Evolutionary conservation across 1,284 basidiomycete species (phyloP).

Genomic region (Amylostereum areolatum): DNA sequence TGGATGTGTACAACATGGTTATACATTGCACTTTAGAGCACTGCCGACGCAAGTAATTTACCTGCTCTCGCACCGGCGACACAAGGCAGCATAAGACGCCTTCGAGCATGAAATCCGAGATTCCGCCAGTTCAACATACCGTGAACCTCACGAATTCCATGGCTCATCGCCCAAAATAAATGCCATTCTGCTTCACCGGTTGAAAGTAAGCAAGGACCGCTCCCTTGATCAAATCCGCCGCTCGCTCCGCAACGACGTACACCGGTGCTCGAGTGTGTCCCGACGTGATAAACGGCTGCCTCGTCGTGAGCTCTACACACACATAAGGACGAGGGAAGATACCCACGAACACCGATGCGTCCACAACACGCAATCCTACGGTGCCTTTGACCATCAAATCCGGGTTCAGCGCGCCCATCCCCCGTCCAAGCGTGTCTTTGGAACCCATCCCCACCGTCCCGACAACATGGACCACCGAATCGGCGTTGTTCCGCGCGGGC

Average conservation of each 20-base stretch:
- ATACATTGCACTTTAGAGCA: no score
- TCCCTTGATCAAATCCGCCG: background rate
- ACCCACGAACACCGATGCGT: slow-evolving; percentile 18
- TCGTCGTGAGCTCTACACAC: background rate
- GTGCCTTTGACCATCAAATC: slow-evolving; percentile 48
- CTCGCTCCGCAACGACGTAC: slow-evolving; percentile 14
- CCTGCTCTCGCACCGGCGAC: no score
- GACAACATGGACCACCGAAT: slow-evolving; percentile 21
- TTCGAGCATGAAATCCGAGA: no score
- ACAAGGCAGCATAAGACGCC: no score
- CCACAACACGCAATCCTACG: slow-evolving; percentile 21
- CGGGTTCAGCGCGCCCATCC: slow-evolving; percentile 42
- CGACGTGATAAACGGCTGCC: slow-evolving; percentile 12
- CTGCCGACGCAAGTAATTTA: no score
- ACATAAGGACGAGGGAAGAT: background rate
- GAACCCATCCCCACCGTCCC: slow-evolving; percentile 22
- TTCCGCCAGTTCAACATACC: no score
- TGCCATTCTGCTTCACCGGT: no score
- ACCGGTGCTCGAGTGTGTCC: slow-evolving; percentile 12
- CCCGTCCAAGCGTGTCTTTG: slow-evolving; percentile 6
- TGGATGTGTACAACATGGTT: no score
- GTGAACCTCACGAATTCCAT: no score
- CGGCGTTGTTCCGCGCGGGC: slow-evolving; percentile 15
- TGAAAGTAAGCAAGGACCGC: no score
- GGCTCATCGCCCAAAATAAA: no score